phyloP scores from a whole-genome alignment of 2,329 filamentous ascomycete genomes.

The Alternaria viburni region DNA sequence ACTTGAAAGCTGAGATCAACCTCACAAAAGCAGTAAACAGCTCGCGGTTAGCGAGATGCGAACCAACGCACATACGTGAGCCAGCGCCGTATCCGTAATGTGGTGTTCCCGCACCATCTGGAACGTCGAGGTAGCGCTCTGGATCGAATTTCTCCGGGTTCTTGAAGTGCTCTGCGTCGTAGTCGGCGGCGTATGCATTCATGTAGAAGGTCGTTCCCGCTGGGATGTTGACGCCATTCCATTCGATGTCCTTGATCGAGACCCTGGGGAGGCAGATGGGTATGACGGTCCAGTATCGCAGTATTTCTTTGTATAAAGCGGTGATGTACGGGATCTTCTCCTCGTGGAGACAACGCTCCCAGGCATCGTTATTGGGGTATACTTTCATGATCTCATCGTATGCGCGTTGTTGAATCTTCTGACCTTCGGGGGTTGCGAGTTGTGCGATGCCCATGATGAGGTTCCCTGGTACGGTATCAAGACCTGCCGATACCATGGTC shows the following conservation, averaged over 20 bases:
- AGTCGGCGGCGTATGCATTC: slow-evolving; percentile 77
- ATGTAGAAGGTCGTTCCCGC: slow-evolving; percentile 80
- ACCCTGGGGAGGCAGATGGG: slow-evolving; percentile 77
- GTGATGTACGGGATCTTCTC: slow-evolving; percentile 80
- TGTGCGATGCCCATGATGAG: slow-evolving; percentile 81
- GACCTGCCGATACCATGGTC: slow-evolving; percentile 80
- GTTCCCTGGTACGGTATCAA: slow-evolving; percentile 82
- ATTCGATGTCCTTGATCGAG: slow-evolving; percentile 74
- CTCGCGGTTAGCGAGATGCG: slow-evolving; percentile 52
- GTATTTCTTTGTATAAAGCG: slow-evolving; percentile 77
- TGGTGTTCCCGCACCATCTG: slow-evolving; percentile 54
- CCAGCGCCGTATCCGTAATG: slow-evolving; percentile 59
- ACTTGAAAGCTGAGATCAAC: slow-evolving; percentile 56
- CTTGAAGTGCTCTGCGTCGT: slow-evolving; percentile 72
- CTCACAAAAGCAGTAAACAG: slow-evolving; percentile 56
- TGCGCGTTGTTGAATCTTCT: slow-evolving; percentile 72
- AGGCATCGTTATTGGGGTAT: slow-evolving; percentile 77
- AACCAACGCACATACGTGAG: slow-evolving; percentile 55
- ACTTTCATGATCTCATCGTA: slow-evolving; percentile 72
- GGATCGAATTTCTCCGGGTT: slow-evolving; percentile 68
- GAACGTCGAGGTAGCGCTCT: slow-evolving; percentile 68
- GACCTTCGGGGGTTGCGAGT: slow-evolving; percentile 70
- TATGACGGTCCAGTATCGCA: slow-evolving; percentile 81
- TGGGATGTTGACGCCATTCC: slow-evolving; percentile 71
- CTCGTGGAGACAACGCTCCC: slow-evolving; percentile 73